Evolutionary conservation across 192 early-diverging fungal genomes (phyloP).

Genomic region (Gonapodya sp.): DNA sequence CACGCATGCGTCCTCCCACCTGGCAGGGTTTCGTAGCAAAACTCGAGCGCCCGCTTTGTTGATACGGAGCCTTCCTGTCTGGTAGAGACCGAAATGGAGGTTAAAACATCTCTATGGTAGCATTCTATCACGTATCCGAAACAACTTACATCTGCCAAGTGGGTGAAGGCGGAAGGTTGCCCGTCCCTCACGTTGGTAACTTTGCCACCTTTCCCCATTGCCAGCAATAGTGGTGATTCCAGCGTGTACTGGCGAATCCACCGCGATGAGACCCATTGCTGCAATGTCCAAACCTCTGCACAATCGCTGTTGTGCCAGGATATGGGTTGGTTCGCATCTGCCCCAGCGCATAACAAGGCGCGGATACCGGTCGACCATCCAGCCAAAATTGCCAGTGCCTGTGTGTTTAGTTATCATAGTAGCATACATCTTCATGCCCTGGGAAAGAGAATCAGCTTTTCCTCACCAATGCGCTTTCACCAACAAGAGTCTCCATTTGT

Average conservation of each 20-base stretch:
- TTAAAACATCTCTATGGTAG: too few relatives aligned
- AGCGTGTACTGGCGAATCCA: background rate
- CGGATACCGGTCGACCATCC: background rate
- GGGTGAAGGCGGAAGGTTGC: background rate
- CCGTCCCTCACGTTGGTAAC: background rate
- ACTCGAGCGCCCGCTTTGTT: background rate
- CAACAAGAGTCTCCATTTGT: background rate
- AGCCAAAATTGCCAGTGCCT: background rate
- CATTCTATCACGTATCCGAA: too few relatives aligned
- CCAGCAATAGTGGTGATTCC: background rate
- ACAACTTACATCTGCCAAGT: background rate
- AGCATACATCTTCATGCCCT: too few relatives aligned
- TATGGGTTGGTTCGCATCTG: background rate
- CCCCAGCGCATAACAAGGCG: background rate
- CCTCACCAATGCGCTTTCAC: background rate
- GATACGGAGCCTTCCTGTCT: background rate
- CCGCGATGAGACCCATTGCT: background rate
- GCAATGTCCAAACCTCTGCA: background rate
- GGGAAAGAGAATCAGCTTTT: too few relatives aligned
- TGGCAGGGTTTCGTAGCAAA: background rate
- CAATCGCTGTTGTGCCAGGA: background rate
- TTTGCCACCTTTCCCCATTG: background rate
- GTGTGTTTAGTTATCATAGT: too few relatives aligned
- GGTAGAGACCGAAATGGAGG: too few relatives aligned
- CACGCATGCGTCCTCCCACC: background rate